Conservation (phyloP, 352 stramenopile genomes). For the Globisporangium cederbergense region DNA sequence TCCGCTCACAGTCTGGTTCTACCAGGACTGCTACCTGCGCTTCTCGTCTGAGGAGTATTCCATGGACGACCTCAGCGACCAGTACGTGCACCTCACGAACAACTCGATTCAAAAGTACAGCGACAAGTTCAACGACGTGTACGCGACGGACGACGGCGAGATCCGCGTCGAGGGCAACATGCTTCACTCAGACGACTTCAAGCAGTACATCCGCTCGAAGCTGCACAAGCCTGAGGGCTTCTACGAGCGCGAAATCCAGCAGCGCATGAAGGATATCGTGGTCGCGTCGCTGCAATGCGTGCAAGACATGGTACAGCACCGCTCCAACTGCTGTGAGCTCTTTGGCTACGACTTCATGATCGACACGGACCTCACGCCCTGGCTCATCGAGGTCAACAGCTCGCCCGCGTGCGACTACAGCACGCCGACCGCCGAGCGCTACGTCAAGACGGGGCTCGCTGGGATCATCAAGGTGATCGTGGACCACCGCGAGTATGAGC, state of each 20-base stretch:
- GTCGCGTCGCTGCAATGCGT: slow-evolving; percentile 81
- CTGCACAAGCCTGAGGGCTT: slow-evolving; percentile 25
- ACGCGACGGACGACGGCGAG: slow-evolving; percentile 58
- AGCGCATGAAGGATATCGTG: slow-evolving; percentile 87
- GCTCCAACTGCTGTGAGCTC: slow-evolving; percentile 89
- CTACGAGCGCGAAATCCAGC: slow-evolving; percentile 56
- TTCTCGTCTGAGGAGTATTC: slow-evolving; percentile 87
- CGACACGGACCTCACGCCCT: slow-evolving; percentile 77
- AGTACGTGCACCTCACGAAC: slow-evolving; percentile 93
- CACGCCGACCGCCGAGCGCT: slow-evolving; percentile 86
- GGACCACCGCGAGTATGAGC: slow-evolving; percentile 73
- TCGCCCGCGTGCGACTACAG: slow-evolving; percentile 93
- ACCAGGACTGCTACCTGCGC: slow-evolving; percentile 90
- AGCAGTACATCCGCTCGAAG: slow-evolving; percentile 36
- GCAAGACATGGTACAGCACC: slow-evolving; percentile 85
- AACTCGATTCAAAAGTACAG: slow-evolving; percentile 93
- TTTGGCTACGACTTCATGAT: slow-evolving; percentile 96
- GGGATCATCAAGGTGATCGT: slow-evolving; percentile 90
- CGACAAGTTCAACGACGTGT: slow-evolving; percentile 85
- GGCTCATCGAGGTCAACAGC: slow-evolving; percentile 93
- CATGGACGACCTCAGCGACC: slow-evolving; percentile 76
- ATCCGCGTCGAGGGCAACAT: slow-evolving; percentile 71
- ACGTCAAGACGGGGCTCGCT: slow-evolving; percentile 79
- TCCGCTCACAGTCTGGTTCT: slow-evolving; percentile 92
- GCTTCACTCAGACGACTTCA: slow-evolving; percentile 78